These are phyloP conservation scores for Linum trigynum DNA, from an alignment of 345 rosid species.

Conservation along the genomic window DNA sequence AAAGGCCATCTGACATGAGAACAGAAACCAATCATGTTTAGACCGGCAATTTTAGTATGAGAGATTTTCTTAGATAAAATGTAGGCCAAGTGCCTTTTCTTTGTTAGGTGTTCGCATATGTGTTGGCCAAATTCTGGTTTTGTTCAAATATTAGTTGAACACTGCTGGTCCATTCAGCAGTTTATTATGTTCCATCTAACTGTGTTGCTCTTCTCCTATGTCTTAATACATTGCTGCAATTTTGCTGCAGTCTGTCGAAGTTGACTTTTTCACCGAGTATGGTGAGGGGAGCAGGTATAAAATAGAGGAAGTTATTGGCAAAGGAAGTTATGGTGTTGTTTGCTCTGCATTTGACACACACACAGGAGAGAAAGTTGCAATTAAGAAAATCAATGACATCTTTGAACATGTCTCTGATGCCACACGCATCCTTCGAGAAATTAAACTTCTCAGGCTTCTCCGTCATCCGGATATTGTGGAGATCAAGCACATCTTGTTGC, in stretches of 20 bases:
- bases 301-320: slow-evolving; percentile 6
- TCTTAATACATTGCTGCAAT: not conserved
- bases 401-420: slow-evolving; percentile 10
- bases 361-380: slow-evolving; percentile 3
- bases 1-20: too few species aligned
- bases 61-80: too few species aligned
- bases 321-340: slow-evolving; percentile 5
- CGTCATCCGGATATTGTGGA: slow-evolving; percentile 9
- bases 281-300: slow-evolving; percentile 3
- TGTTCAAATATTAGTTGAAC: not conserved
- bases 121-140: not conserved
- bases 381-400: slow-evolving; percentile 4
- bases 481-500: slow-evolving; percentile 6
- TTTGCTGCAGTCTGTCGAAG: not conserved
- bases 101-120: too few species aligned
- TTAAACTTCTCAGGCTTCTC: slow-evolving; percentile 4
- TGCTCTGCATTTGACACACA: slow-evolving; percentile 7
- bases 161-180: not conserved
- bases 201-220: too few species aligned
- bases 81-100: not conserved
- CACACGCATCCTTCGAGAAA: slow-evolving; percentile 6
- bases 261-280: slow-evolving; percentile 6
- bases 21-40: not conserved
- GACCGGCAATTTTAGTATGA: not conserved
- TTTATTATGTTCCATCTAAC: too few species aligned